Percentiles rank a stretch among this genome's conserved stretches.
Evolutionary conservation across 805 yeast species (phyloP).

Genomic region (Lipomyces lipofer): DNA sequence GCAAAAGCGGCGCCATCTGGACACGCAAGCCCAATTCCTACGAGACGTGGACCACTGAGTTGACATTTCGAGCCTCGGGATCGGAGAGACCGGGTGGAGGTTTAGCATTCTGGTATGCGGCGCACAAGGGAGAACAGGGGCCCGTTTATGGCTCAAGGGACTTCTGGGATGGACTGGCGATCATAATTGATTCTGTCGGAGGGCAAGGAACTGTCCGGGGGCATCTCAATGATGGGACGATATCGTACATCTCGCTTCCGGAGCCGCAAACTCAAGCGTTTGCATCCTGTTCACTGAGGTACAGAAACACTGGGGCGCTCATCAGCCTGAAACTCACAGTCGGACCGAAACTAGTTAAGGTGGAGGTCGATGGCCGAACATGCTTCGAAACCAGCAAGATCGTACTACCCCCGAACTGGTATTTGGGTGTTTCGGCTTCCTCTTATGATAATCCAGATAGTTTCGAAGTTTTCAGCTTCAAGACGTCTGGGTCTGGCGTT

Average conservation of each 20-base stretch:
- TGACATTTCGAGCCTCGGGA: conserved; percentile 37
- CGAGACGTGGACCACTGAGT: conserved; percentile 42
- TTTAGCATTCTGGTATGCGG: conserved; percentile 42
- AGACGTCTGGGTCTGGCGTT: conserved; percentile 22
- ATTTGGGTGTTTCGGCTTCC: conserved; percentile 42
- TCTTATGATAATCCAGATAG: conserved; percentile 30
- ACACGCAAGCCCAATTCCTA: conserved; percentile 33
- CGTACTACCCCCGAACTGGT: conserved; percentile 38
- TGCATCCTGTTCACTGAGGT: conserved; percentile 41
- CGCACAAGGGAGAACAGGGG: conserved; percentile 37
- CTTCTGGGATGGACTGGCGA: conserved; percentile 45
- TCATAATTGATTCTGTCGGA: conserved; percentile 42
- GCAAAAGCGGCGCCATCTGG: conserved; percentile 42
- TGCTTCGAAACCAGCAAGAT: conserved; percentile 41
- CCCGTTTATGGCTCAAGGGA: conserved; percentile 43
- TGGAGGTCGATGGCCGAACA: conserved; percentile 43
- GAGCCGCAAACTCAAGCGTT: conserved; percentile 40
- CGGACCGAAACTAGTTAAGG: conserved; percentile 37
- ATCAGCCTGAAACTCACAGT: conserved; percentile 39
- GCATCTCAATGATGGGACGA: conserved; percentile 44
- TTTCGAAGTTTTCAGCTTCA: conserved; percentile 25
- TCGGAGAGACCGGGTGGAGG: conserved; percentile 42
- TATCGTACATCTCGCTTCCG: conserved; percentile 31
- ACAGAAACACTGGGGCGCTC: conserved; percentile 40
- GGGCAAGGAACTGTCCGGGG: conserved; percentile 40